These are phyloP conservation scores for Trichoderma atrobrunneum DNA, from an alignment of 2,329 filamentous ascomycete species.

Conservation along the genomic window DNA sequence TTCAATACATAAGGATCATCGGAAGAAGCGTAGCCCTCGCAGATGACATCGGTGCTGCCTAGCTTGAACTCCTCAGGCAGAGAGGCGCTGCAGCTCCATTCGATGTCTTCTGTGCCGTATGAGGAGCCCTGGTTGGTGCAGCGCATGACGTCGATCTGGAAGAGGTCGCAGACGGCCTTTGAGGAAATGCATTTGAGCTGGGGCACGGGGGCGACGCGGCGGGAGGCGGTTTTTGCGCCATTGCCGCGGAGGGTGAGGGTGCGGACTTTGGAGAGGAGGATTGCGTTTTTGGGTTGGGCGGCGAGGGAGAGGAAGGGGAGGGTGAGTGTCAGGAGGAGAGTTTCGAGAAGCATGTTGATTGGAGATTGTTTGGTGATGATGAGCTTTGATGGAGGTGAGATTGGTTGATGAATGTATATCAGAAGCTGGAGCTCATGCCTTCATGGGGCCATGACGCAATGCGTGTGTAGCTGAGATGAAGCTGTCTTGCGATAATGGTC, in stretches of 20 bases:
- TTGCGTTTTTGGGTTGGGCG: slow-evolving; percentile 44
- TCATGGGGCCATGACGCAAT: neutral
- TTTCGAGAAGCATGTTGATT: slow-evolving; percentile 30
- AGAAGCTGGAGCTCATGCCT: neutral
- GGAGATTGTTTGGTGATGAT: neutral
- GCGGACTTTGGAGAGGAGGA: slow-evolving; percentile 63
- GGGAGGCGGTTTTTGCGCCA: slow-evolving; percentile 64
- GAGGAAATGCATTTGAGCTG: slow-evolving; percentile 75
- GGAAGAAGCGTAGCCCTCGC: slow-evolving; percentile 76
- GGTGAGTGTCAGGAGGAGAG: slow-evolving; percentile 24
- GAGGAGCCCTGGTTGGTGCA: slow-evolving; percentile 82
- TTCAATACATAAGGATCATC: slow-evolving; percentile 85
- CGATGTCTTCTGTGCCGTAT: slow-evolving; percentile 76
- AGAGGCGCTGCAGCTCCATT: slow-evolving; percentile 79
- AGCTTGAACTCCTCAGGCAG: slow-evolving; percentile 65
- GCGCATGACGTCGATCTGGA: slow-evolving; percentile 77
- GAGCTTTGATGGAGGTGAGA: neutral
- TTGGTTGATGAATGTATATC: neutral
- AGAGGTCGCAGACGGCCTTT: slow-evolving; percentile 61
- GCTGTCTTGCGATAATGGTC: neutral
- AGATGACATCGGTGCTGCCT: slow-evolving; percentile 83
- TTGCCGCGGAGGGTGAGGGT: slow-evolving; percentile 72
- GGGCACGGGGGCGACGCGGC: slow-evolving; percentile 72
- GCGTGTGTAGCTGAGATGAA: neutral
- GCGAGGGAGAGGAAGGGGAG: slow-evolving; percentile 28